Evolutionary conservation across 352 stramenopile species (phyloP).

Genomic region (Globisporangium polare): DNA sequence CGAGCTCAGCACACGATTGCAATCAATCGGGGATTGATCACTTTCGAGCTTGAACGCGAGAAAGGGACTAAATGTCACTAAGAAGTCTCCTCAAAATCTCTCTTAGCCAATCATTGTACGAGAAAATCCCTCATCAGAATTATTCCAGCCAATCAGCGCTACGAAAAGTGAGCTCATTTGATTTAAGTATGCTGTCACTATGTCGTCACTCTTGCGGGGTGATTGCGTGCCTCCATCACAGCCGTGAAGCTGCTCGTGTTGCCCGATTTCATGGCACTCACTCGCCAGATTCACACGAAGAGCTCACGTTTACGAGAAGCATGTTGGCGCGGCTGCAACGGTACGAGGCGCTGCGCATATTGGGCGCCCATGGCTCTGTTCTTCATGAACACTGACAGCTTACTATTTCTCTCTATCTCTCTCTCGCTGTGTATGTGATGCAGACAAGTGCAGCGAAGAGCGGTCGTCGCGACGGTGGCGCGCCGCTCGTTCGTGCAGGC

Average conservation of each 20-base stretch:
- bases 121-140: neutral
- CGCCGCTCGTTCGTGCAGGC: slow-evolving; percentile 41
- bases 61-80: neutral
- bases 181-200: neutral
- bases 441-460: slow-evolving; percentile 4
- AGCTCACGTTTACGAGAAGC: slow-evolving; percentile 2
- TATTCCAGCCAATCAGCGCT: neutral
- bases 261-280: neutral
- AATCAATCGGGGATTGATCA: neutral
- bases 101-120: neutral
- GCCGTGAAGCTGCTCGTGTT: neutral
- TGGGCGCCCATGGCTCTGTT: neutral
- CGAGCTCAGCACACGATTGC: neutral
- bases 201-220: neutral
- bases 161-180: neutral
- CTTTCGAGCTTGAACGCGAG: neutral
- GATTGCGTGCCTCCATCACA: slow-evolving; percentile 2
- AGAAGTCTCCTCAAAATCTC: neutral
- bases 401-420: no score
- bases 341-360: neutral
- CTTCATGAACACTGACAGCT: neutral
- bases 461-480: neutral
- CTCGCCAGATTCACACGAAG: slow-evolving; percentile 1
- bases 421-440: neutral
- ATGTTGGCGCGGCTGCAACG: slow-evolving; percentile 9